Evolutionary conservation across 2,329 filamentous ascomycete genomes (phyloP).

Genomic region (Pseudocercospora fuligena): DNA sequence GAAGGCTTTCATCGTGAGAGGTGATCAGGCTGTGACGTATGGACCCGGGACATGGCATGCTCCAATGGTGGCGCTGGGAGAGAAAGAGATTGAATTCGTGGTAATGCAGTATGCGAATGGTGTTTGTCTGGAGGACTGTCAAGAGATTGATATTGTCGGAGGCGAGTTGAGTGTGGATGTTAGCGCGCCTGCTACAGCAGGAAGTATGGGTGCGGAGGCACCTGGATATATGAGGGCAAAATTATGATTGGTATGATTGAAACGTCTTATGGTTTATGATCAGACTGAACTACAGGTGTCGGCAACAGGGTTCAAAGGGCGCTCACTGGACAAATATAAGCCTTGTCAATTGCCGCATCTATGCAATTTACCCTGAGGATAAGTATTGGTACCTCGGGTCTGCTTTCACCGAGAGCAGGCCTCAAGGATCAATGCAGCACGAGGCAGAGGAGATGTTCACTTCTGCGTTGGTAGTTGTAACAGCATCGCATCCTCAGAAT

Average conservation of each 20-base stretch:
- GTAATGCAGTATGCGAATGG: constrained; percentile 90
- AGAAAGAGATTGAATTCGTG: constrained; percentile 76
- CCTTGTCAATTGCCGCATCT: too few relatives aligned
- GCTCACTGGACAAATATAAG: too few relatives aligned
- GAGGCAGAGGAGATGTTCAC: not conserved
- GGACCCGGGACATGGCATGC: constrained; percentile 93
- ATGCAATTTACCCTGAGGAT: too few relatives aligned
- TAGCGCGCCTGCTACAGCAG: not conserved
- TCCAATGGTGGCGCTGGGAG: constrained; percentile 87
- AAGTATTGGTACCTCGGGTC: not conserved
- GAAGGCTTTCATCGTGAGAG: constrained; percentile 77
- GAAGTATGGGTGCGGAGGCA: constrained; percentile 24
- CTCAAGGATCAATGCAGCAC: not conserved
- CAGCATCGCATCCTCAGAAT: not conserved
- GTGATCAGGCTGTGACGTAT: constrained; percentile 87
- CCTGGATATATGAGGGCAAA: constrained; percentile 29
- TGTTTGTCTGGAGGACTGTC: constrained; percentile 81
- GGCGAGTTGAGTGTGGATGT: constrained; percentile 37
- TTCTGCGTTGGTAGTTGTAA: not conserved
- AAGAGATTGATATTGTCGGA: constrained; percentile 65
- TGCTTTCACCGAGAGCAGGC: not conserved
- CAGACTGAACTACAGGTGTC: not conserved
- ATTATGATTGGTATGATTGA: constrained; percentile 18
- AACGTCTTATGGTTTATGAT: not conserved
- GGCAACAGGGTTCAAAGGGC: too few relatives aligned